These are phyloP conservation scores for Tricholoma furcatifolium DNA, from an alignment of 768 basidiomycete genomes.

Conservation along the genomic window DNA sequence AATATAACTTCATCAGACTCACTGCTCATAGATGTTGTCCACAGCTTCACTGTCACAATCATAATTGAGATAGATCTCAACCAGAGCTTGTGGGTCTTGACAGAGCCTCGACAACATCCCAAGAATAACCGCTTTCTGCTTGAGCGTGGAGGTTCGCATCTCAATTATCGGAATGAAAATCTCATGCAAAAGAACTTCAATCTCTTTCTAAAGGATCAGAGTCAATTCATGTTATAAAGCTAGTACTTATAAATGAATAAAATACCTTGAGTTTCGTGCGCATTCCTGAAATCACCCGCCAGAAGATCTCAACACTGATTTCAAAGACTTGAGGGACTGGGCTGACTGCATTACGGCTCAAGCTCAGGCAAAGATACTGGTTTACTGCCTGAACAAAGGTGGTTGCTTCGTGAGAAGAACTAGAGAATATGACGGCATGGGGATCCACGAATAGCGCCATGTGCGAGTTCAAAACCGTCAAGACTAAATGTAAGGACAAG, in stretches of 20 bases:
- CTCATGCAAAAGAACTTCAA: conserved; percentile 96
- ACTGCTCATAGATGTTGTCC: conserved; percentile 98
- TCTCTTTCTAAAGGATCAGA: conserved; percentile 78
- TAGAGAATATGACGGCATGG: conserved; percentile 87
- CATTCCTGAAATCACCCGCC: conserved; percentile 92
- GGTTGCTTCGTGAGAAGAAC: conserved; percentile 82
- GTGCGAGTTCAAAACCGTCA: conserved; percentile 89
- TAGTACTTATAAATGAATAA: conserved; percentile 11
- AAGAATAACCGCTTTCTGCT: conserved; percentile 92
- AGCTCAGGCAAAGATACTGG: conserved; percentile 89
- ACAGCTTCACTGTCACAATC: conserved; percentile 94
- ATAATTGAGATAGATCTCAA: conserved; percentile 98
- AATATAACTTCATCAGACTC: conserved; percentile 25
- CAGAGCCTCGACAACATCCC: conserved; percentile 85
- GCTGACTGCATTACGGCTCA: conserved; percentile 95
- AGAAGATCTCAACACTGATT: conserved; percentile 97
- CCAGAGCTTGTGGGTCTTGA: conserved; percentile 95
- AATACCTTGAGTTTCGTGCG: conserved; percentile 91
- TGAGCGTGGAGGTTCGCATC: conserved; percentile 94
- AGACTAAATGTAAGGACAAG: conserved; percentile 89
- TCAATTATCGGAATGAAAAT: conserved; percentile 98
- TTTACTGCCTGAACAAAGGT: conserved; percentile 92
- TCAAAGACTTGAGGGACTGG: conserved; percentile 97
- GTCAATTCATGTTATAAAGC: conserved; percentile 2
- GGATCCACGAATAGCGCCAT: conserved; percentile 89